phyloP scores from a whole-genome alignment of 2,329 filamentous ascomycete species.

The Simplicillium sp. region DNA sequence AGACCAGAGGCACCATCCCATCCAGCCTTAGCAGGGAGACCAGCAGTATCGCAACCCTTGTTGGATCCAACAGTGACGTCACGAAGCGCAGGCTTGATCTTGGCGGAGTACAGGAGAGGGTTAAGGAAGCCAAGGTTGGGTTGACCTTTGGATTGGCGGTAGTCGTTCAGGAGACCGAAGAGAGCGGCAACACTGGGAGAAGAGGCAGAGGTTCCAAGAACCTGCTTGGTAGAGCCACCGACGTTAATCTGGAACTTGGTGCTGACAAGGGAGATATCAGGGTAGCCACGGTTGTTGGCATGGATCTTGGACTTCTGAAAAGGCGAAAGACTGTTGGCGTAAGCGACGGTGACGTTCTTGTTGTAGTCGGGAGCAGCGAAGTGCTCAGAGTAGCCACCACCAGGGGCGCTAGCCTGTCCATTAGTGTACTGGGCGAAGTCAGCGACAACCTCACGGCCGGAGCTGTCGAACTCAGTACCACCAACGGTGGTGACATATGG shows the following conservation, averaged over 20 bases:
- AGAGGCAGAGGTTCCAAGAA: background rate
- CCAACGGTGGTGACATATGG: constrained; percentile 40
- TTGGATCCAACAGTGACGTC: constrained; percentile 1
- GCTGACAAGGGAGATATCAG: background rate
- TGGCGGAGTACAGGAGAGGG: constrained; percentile 1
- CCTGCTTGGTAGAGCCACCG: background rate
- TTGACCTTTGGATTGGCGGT: background rate
- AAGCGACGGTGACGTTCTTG: background rate
- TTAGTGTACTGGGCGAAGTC: background rate
- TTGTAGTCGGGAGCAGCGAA: background rate
- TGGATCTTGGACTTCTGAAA: background rate
- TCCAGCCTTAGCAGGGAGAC: constrained; percentile 1
- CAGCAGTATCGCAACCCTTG: constrained; percentile 1
- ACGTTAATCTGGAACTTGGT: background rate
- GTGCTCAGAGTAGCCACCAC: background rate
- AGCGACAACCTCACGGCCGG: background rate
- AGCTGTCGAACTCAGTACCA: constrained; percentile 25
- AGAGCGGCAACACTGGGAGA: background rate
- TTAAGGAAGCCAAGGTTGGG: background rate
- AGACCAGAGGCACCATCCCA: constrained; percentile 5
- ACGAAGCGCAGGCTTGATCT: constrained; percentile 1
- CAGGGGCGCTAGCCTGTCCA: background rate
- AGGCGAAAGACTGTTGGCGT: background rate
- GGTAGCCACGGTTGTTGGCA: background rate
- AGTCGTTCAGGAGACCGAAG: background rate